Percentiles rank a stretch among this genome's conserved stretches.
Conservation (phyloP, 441 rosid species). For the Rhodomyrtus psidioides region DNA sequence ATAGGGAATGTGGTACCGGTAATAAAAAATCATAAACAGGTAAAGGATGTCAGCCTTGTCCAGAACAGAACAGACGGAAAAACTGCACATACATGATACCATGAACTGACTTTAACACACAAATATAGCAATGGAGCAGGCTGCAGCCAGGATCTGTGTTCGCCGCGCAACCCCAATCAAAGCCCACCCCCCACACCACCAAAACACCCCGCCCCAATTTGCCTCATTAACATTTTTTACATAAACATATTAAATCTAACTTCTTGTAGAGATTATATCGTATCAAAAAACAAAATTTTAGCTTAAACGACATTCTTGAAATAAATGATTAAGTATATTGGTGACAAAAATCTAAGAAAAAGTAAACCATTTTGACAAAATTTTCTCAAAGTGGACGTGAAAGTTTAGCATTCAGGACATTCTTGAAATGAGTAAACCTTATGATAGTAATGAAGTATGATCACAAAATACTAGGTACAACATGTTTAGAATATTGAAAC, state of each 20-base stretch:
- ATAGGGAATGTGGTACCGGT: not conserved
- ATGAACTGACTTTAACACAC: not conserved
- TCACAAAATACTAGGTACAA: not conserved
- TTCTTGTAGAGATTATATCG: not conserved
- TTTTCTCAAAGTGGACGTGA: not conserved
- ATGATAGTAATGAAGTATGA: not conserved
- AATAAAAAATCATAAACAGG: not conserved
- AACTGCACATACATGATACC: not conserved
- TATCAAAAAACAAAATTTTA: not conserved
- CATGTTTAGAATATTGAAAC: not conserved
- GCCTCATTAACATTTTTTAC: not conserved
- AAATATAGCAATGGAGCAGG: not conserved
- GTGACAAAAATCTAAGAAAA: not conserved
- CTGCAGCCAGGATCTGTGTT: not conserved
- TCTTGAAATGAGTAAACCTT: not conserved
- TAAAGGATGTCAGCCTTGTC: not conserved
- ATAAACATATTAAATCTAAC: not conserved
- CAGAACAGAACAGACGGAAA: not conserved
- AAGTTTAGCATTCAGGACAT: not conserved
- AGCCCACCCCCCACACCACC: not conserved
- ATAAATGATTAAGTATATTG: not conserved
- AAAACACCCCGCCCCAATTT: not conserved
- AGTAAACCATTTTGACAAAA: not conserved
- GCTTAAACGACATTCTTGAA: not conserved
- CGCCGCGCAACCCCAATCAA: not conserved